A percentile compares a stretch with the other conserved stretches of the same genome.
These are phyloP conservation scores for Angophora floribunda DNA, from an alignment of 345 rosid species.

Conservation along the genomic window DNA sequence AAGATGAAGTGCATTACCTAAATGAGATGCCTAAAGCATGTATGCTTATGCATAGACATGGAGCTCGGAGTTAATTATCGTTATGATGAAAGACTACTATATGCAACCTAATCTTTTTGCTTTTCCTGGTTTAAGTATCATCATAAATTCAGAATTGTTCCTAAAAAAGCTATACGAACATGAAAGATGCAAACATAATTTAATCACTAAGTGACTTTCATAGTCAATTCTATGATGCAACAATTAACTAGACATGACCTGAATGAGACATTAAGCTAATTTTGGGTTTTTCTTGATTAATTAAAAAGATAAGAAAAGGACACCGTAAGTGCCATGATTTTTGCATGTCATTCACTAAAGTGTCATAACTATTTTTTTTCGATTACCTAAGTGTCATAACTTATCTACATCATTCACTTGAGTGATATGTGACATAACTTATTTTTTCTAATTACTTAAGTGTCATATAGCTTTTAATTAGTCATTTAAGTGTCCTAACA, in stretches of 20 bases:
- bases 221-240: background rate
- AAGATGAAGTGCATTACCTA: background rate
- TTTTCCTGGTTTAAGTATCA: background rate
- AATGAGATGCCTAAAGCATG: background rate
- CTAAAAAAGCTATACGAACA: background rate
- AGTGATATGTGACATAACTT: background rate
- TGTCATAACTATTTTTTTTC: fast-evolving
- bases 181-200: background rate
- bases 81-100: background rate
- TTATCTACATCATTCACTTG: too few relatives aligned
- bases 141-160: background rate
- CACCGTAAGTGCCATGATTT: background rate
- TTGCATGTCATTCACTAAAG: background rate
- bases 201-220: background rate
- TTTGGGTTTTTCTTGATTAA: background rate
- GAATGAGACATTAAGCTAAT: background rate
- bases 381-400: fast-evolving
- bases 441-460: too few relatives aligned
- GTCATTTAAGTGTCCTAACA: too few relatives aligned
- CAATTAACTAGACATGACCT: background rate
- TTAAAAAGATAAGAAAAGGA: too few relatives aligned
- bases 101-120: background rate
- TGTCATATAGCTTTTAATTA: too few relatives aligned
- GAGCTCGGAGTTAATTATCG: background rate
- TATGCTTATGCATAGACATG: background rate